These are phyloP conservation scores for Eimeria praecox DNA, from an alignment of 169 alveolate genomes.

Conservation along the genomic window DNA sequence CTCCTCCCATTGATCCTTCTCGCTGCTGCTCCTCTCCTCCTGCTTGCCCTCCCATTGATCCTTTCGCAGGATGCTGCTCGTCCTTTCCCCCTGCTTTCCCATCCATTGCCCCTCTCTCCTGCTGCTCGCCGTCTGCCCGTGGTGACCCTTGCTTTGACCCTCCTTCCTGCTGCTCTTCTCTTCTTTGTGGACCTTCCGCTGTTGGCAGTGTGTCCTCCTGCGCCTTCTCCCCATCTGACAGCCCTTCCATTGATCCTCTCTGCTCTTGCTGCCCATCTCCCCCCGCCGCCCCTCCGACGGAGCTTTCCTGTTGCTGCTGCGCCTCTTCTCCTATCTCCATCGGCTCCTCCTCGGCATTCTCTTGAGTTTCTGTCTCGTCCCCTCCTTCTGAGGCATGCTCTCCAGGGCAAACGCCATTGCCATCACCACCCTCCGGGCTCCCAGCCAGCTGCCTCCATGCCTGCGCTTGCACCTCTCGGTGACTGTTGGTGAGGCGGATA, in stretches of 20 bases:
- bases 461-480: not conserved
- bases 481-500: not conserved
- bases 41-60: not conserved
- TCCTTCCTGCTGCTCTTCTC: no score
- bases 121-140: no score
- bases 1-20: not conserved
- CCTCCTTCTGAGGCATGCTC: not conserved
- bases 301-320: not conserved
- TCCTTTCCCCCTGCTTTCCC: no score
- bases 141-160: no score
- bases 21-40: not conserved
- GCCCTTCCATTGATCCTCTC: not conserved
- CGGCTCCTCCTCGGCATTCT: not conserved
- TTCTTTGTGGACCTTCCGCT: no score
- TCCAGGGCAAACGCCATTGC: not conserved
- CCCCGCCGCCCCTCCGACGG: not conserved
- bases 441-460: conserved; percentile 3
- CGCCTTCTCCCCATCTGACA: no score
- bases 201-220: no score
- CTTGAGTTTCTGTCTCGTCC: not conserved
- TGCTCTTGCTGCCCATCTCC: not conserved
- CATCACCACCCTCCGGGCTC: not conserved
- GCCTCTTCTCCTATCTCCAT: not conserved
- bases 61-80: not conserved
- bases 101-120: no score